A percentile compares a stretch with the other conserved stretches of the same genome.
Conservation (phyloP, 257 asterid genomes). For the Fraxinus pennsylvanica region DNA sequence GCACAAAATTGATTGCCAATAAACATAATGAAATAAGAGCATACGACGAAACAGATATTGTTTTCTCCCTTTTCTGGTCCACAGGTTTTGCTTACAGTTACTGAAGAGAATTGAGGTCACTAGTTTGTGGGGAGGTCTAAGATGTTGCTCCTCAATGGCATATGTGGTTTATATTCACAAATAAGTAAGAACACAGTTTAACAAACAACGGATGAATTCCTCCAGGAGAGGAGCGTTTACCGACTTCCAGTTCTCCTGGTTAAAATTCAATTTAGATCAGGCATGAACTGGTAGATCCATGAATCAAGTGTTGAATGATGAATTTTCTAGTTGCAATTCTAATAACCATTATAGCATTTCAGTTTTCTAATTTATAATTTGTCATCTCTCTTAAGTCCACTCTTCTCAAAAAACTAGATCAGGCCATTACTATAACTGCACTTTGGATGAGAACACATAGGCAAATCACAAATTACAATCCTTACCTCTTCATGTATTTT, state of each 20-base stretch:
- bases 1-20: background rate
- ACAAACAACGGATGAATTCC: background rate
- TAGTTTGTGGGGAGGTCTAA: background rate
- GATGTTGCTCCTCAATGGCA: background rate
- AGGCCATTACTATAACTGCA: background rate
- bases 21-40: background rate
- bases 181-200: background rate
- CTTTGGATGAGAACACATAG: slow-evolving; percentile 4
- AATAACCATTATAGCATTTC: background rate
- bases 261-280: background rate
- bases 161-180: background rate
- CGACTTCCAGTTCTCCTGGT: background rate
- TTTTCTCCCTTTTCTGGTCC: background rate
- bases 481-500: slow-evolving; percentile 87
- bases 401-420: slow-evolving; percentile 1
- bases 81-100: background rate
- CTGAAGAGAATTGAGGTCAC: background rate
- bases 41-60: background rate
- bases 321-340: slow-evolving; percentile 11
- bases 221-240: background rate
- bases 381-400: slow-evolving; percentile 1
- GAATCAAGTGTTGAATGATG: background rate
- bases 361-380: background rate
- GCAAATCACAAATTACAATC: slow-evolving; percentile 22
- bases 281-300: background rate